These are phyloP conservation scores for Choricystis sp. DNA, from an alignment of 139 green algal genomes.

Conservation along the genomic window DNA sequence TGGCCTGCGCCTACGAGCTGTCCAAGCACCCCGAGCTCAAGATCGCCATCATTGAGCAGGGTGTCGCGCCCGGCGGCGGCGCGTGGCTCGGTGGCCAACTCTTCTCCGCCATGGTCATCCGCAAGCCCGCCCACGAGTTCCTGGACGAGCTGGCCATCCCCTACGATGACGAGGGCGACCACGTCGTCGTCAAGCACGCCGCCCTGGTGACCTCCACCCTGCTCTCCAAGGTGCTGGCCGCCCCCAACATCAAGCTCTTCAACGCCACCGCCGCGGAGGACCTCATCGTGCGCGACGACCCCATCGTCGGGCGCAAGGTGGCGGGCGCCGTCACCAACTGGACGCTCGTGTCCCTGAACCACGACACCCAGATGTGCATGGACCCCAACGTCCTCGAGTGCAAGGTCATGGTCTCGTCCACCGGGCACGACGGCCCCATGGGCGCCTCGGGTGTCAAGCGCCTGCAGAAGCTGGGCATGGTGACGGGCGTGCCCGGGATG, in stretches of 20 bases:
- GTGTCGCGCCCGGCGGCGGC: constrained; percentile 48
- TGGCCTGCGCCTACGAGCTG: constrained; percentile 88
- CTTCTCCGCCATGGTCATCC: constrained; percentile 79
- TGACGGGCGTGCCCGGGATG: constrained; percentile 72
- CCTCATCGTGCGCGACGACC: constrained; percentile 45
- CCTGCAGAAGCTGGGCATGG: constrained; percentile 72
- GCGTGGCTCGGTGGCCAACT: constrained; percentile 95
- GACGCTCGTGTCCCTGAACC: constrained; percentile 88
- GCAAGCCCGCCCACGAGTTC: constrained; percentile 85
- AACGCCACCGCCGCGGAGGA: constrained; percentile 72
- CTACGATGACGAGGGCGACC: constrained; percentile 84
- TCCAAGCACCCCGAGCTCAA: constrained; percentile 80
- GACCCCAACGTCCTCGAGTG: constrained; percentile 81
- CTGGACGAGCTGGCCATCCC: constrained; percentile 66
- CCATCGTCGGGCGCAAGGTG: constrained; percentile 30
- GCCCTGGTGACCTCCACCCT: constrained; percentile 89
- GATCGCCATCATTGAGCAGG: constrained; percentile 83
- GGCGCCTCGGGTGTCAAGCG: constrained; percentile 79
- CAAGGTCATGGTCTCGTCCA: constrained; percentile 82
- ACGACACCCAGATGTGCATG: constrained; percentile 95
- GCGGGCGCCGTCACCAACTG: constrained; percentile 94
- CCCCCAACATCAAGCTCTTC: constrained; percentile 95
- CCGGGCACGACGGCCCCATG: constrained; percentile 91
- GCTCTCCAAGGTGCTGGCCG: constrained; percentile 74
- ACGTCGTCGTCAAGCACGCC: constrained; percentile 89